Base-by-base conservation (phyloP, 148 eudicot species). In the Diospyros lotus region DNA sequence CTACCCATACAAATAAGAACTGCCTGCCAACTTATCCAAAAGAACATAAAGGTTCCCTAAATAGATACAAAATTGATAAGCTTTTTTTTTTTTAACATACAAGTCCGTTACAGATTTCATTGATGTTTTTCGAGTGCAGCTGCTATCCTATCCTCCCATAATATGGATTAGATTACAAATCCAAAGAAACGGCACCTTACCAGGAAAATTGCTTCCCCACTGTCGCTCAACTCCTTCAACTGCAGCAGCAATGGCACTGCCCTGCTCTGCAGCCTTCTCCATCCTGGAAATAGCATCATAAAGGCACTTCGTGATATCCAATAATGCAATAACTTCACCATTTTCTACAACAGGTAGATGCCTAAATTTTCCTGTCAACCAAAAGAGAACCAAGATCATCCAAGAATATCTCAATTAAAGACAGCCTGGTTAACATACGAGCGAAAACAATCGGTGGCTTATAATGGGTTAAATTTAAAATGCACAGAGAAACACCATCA, bases 211-310 rank as follows among this genome's bases (percentile, higher is more conserved):
- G 85, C 81, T 90, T 72, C 98, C 99, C 89, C 88, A 85, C 68
- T 92, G 96, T 60, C 91, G 91, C 73, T 92, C 97, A 64, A 95
- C 97, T 51, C 97, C 98, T 86, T 95, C 97, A 43, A 95, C 97
- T 75, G 97, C 98, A 15, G 98, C 98, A 64, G 97, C 98, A 83
- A 95, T 87, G 13, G 96, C 96, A 85, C 93, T 95, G 53, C 97
- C 99, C 83, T 95, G 96, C 88, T 90, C 97, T 50, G 99, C 96
- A 52, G 99, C 99, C 74, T 91, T 95, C 85, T 95, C 96, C 97
- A 95, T 86, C 69, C 97, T 86, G 73, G 99, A 85, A 76, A 95
- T 92, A 76, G 99, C 97, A 89, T 90, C 97, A 87, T 85, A 95
- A n/a, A 95, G 89, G 82, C 99, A 95, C 84, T 87, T 95, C 6